These are phyloP conservation scores for Colletotrichum incanum DNA, from an alignment of 2,329 filamentous ascomycete species.

Conservation along the genomic window DNA sequence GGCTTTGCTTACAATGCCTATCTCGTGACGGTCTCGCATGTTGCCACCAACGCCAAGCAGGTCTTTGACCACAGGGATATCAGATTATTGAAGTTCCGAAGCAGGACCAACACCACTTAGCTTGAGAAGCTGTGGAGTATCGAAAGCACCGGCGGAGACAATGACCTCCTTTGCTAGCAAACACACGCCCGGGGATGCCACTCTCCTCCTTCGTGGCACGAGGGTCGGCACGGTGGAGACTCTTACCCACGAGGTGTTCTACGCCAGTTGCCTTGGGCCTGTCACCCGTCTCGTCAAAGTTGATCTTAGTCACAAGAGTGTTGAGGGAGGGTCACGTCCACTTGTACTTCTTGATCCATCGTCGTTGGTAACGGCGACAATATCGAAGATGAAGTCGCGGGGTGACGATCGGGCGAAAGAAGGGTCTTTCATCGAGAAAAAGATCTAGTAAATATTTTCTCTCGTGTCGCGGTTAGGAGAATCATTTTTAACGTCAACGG, in stretches of 20 bases:
- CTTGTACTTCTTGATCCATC: conserved; percentile 61
- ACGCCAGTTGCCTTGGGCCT: conserved; percentile 58
- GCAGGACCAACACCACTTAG: conserved; percentile 63
- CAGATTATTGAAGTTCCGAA: conserved; percentile 53
- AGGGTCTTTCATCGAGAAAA: conserved; percentile 59
- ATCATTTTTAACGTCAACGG: conserved; percentile 17
- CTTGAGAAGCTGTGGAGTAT: conserved; percentile 52
- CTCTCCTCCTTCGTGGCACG: conserved; percentile 48
- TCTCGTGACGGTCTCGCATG: too few species aligned
- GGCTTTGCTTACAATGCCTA: conserved; percentile 1
- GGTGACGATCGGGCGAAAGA: conserved; percentile 59
- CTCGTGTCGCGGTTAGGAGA: conserved; percentile 13
- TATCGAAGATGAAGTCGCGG: conserved; percentile 63
- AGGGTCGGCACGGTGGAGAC: conserved; percentile 60
- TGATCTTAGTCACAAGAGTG: conserved; percentile 56
- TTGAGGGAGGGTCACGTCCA: conserved; percentile 51
- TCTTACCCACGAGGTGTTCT: conserved; percentile 58
- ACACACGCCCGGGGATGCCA: conserved; percentile 41
- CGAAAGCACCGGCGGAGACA: conserved; percentile 64
- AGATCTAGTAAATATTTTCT: conserved; percentile 53
- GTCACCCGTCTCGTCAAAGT: conserved; percentile 51
- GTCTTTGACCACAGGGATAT: too few species aligned
- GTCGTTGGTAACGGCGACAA: conserved; percentile 47
- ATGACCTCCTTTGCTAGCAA: conserved; percentile 63
- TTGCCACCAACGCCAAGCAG: too few species aligned